Evolutionary conservation across 306 rosid species (phyloP), one percentile per base, ranked within the genome.

Genomic region (Mimosa pudica): DNA sequence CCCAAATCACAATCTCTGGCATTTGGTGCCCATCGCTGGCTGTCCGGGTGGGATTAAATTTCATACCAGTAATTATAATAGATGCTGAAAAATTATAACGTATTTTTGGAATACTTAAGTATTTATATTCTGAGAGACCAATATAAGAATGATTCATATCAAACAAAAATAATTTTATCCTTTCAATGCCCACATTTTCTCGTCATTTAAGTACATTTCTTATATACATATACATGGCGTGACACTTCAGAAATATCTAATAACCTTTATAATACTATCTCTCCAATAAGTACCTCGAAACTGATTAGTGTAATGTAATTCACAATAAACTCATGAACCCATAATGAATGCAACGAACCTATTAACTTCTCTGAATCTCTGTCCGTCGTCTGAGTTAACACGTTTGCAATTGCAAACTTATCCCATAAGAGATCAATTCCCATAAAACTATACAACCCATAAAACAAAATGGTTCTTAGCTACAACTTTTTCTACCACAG

Each of bases 381-480:
- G 30, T 8, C 33, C 62, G 8, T 33, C 17, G 41, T 51, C 75
- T 71, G 75, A 71, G 60, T 33, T 24, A 12, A 33, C 8, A 24
- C 58, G 49, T 20, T 24, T 47, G n/a, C 10, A 9, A 44, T 13
- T 70, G 74, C 20, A 20, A 11, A 46, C 24, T 45, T 48, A 5
- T 32, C 54, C 32, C 54, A 18, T 24, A 6, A 20, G 52, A 17
- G 62, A 77, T 14, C 55, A 70, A 70, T 12, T 12, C 18, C 57
- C 57, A 70, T 48, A 5, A 75, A 61, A 74, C 70, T 79, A 30
- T 77, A 63, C 52, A 68, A 24, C 17, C 47, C 75, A 42, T 33
- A 47, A 47, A 79, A 41, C 78, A 72, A 64, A 47, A 49, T 76
- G 74, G 30, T 55, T 55, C 6, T n/a, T 45, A 81, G 70, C 77